Base-by-base conservation (phyloP, 2,329 filamentous ascomycete species). In the Arthroderma sp. region DNA sequence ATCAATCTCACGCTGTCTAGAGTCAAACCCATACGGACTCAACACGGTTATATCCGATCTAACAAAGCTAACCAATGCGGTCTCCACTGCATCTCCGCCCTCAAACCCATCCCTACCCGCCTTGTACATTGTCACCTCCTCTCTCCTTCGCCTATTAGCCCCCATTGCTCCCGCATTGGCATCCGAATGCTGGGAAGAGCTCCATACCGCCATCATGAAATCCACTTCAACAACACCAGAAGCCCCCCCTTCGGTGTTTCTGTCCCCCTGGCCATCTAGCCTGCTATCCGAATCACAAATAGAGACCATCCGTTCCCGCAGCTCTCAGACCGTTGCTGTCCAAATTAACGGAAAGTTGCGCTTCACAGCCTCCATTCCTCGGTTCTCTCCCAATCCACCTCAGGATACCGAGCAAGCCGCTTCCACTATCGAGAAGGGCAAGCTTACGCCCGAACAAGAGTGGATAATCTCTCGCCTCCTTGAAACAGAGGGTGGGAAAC, bases 11-110 rank as follows among this genome's bases (percentile, higher is more conserved):
- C 66, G 71, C 4, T 81, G 83, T 2, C 81, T 87, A 55, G 72
- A 80, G 22, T 73, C 75, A 42, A 75, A 79, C 46, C 78, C 86
- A 1, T 83, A 87, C 58, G 73, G 82, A 1, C 71, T 94, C 43
- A 94, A 94, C 64, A 93, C 85, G 0, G 73, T 85, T 6, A 74
- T 94, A 11, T 91, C 85, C 1, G 82, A 89, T 55, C 70, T 94
- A 9, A 94, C 86, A 73, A 78, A 75, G 36, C 70, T 94, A 10
- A 88, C 85, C 3, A 94, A 94, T 59, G 62, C 69, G 1, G 65
- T 87, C 9, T 60, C 71, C 30, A 71, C 72, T 3, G 64, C 70
- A 9, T 50, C 61, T 1, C 48, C 62, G 2, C 63, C 62, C 7
- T 29, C 33, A 7, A 38, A 22, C 6, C 9, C 46, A 27, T 65